These are phyloP conservation scores for Botrytis elliptica DNA, from an alignment of 2,329 filamentous ascomycete genomes.

Conservation along the genomic window DNA sequence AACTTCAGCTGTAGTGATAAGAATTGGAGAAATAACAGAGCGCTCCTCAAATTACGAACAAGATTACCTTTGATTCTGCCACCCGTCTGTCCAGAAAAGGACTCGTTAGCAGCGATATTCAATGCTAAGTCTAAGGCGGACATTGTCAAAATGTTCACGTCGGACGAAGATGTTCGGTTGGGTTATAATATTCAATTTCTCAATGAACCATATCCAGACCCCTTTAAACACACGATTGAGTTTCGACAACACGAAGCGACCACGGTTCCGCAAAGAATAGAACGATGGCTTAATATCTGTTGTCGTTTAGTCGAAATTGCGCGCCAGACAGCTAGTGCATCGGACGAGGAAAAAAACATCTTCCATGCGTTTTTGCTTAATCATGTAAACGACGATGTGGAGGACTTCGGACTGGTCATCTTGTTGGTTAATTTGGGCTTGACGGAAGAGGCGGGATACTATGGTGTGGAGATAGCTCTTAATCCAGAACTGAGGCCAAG, in stretches of 20 bases:
- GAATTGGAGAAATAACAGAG: neutral
- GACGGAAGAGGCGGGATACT: neutral
- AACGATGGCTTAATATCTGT: constrained; percentile 27
- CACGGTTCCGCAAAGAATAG: constrained; percentile 21
- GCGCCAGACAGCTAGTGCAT: neutral
- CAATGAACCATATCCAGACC: neutral
- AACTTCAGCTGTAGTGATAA: constrained; percentile 5
- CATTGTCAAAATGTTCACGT: neutral
- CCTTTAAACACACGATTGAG: constrained; percentile 29
- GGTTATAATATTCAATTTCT: constrained; percentile 7
- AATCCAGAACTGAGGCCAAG: neutral
- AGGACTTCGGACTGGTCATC: neutral
- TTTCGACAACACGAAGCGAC: constrained; percentile 32
- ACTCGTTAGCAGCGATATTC: neutral
- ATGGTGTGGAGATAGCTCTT: neutral
- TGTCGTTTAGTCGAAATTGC: constrained; percentile 25
- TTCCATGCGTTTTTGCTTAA: neutral
- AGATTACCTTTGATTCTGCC: neutral
- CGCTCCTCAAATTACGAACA: neutral
- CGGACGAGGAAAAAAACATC: neutral
- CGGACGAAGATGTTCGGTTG: neutral
- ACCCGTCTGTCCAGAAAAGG: neutral
- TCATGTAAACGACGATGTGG: neutral
- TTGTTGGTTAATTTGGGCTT: constrained; percentile 5
- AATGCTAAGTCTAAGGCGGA: neutral